Conservation (phyloP, 108 stramenopile species). For the Cafeteria roenbergensis region DNA sequence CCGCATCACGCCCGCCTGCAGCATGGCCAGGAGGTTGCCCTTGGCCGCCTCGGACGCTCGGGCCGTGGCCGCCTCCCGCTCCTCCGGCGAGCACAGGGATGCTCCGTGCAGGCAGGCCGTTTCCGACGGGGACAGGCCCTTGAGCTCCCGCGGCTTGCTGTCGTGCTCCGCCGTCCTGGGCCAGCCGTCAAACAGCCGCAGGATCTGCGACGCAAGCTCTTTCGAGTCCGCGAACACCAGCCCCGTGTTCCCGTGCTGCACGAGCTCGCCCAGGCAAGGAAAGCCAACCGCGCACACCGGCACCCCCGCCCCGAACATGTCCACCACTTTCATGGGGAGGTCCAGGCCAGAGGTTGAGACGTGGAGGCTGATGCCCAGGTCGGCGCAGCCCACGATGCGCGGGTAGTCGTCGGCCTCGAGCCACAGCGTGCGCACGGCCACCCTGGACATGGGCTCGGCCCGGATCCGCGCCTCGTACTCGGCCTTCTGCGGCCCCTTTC, state of each 20-base stretch:
- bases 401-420: conserved; percentile 84
- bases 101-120: neutral
- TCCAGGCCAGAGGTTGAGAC: conserved; percentile 88
- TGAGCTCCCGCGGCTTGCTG: neutral
- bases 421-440: conserved; percentile 71
- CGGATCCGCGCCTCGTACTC: conserved; percentile 53
- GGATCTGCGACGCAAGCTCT: conserved; percentile 55
- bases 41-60: too few species aligned
- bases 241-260: conserved; percentile 69
- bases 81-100: too few species aligned
- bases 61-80: too few species aligned
- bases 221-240: conserved; percentile 45
- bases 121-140: neutral
- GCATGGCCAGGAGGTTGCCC: too few species aligned
- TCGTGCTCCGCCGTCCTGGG: neutral
- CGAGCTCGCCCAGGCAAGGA: conserved; percentile 71
- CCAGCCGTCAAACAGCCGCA: conserved; percentile 30
- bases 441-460: conserved; percentile 17
- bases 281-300: conserved; percentile 81
- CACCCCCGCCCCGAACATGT: conserved; percentile 83
- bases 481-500: conserved; percentile 81
- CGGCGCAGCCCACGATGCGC: conserved; percentile 44
- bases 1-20: too few species aligned
- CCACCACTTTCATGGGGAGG: conserved; percentile 96
- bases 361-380: conserved; percentile 78